These are phyloP conservation scores for Papiliotrema terrestris DNA, from an alignment of 1,284 basidiomycete species.

Conservation along the genomic window DNA sequence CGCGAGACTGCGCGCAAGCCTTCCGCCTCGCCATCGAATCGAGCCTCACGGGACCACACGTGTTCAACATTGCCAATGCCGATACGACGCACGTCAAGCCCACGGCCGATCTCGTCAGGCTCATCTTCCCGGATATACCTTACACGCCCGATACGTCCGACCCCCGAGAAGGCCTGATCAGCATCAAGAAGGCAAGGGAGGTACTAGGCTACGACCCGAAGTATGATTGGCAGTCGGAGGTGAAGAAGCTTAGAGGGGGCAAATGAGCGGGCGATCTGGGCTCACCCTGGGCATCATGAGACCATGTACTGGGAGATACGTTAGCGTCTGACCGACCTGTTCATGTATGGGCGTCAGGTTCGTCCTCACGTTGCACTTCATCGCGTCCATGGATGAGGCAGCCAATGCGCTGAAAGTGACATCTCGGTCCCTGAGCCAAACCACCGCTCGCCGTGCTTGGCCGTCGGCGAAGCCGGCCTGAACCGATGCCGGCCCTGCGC, in stretches of 20 bases:
- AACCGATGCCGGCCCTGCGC: no score
- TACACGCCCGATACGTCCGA: conserved; percentile 31
- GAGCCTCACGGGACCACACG: conserved; percentile 42
- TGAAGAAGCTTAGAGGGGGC: conserved; percentile 12
- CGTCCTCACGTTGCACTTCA: no score
- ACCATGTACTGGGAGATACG: no score
- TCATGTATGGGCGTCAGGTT: no score
- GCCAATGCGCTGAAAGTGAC: not conserved
- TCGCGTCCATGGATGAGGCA: no score
- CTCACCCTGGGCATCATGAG: no score
- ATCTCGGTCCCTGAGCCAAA: no score
- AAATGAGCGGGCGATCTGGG: no score
- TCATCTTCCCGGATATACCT: conserved; percentile 40
- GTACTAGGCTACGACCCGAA: conserved; percentile 45
- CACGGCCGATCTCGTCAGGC: conserved; percentile 43
- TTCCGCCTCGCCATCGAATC: conserved; percentile 42
- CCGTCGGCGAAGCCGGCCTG: no score
- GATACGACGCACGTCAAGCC: conserved; percentile 42
- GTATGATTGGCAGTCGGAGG: conserved; percentile 31
- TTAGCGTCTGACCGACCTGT: no score
- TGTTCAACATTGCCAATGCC: conserved; percentile 48
- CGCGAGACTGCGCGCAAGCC: conserved; percentile 47
- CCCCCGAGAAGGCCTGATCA: conserved; percentile 32
- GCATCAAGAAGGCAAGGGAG: conserved; percentile 47
- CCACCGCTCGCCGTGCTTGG: not conserved